Conservation (phyloP, 2,329 filamentous ascomycete genomes). For the Malbranchea cinnamomea region DNA sequence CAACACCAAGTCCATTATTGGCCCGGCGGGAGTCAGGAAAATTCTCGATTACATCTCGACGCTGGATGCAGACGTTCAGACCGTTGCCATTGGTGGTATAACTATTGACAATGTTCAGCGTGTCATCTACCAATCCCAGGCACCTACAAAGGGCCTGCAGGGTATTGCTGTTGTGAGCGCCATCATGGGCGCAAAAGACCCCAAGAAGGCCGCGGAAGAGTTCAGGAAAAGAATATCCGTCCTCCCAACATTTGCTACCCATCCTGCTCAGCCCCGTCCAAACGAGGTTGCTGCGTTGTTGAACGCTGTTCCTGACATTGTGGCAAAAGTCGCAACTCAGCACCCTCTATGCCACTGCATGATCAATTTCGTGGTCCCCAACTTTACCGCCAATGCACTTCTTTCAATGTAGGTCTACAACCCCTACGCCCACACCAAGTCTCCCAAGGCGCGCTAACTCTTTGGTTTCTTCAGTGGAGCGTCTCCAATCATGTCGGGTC, state of each 20-base stretch:
- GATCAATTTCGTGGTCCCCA: conserved; percentile 93
- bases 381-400: conserved; percentile 84
- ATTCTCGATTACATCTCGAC: conserved; percentile 49
- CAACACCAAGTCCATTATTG: conserved; percentile 71
- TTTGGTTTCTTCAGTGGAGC: conserved; percentile 39
- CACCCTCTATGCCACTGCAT: conserved; percentile 85
- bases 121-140: conserved; percentile 55
- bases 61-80: conserved; percentile 25
- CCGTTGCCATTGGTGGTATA: conserved; percentile 79
- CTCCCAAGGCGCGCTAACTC: not conserved
- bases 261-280: conserved; percentile 15
- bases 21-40: conserved; percentile 51
- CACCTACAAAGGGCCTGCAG: conserved; percentile 47
- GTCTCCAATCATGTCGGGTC: conserved; percentile 88
- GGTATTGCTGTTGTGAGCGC: conserved; percentile 84
- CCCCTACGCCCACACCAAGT: not conserved
- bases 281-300: conserved; percentile 18
- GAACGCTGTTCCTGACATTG: conserved; percentile 30
- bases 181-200: conserved; percentile 59
- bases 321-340: conserved; percentile 45
- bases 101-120: conserved; percentile 60
- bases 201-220: conserved; percentile 45
- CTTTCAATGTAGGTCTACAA: conserved; percentile 43
- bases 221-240: conserved; percentile 43
- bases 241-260: conserved; percentile 20